A percentile compares a stretch with the other conserved stretches of the same genome.
Conservation (phyloP, 495 filamentous ascomycete species). For the Talaromyces wortmannii region DNA sequence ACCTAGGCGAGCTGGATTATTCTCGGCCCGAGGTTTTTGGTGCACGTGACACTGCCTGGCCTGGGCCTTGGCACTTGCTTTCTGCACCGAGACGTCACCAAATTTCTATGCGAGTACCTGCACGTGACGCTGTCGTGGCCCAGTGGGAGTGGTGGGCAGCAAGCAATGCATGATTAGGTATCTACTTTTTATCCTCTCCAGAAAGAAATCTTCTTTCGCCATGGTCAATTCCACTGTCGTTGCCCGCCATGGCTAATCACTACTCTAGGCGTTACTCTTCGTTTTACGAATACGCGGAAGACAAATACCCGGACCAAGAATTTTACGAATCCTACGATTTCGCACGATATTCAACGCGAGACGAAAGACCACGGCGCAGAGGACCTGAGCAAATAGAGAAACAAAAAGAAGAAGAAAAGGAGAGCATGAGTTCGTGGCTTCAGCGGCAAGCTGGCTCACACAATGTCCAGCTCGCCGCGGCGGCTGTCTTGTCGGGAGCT, state of each 20-base stretch:
- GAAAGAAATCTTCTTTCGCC: background rate
- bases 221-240: background rate
- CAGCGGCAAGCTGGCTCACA: slow-evolving; percentile 45
- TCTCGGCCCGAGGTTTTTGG: background rate
- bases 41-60: background rate
- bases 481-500: slow-evolving; percentile 68
- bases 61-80: too few species aligned
- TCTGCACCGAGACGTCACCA: too few species aligned
- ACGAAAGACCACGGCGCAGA: background rate
- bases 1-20: slow-evolving; percentile 5
- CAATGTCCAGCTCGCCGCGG: slow-evolving; percentile 63
- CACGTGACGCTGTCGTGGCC: slow-evolving; percentile 3
- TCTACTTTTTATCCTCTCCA: background rate
- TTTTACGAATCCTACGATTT: background rate
- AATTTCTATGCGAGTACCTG: background rate
- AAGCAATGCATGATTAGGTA: background rate
- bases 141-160: background rate
- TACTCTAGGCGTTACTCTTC: background rate
- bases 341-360: background rate
- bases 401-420: background rate
- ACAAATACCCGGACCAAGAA: slow-evolving; percentile 2
- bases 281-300: background rate
- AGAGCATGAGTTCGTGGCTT: slow-evolving; percentile 50
- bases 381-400: background rate
- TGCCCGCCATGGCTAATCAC: slow-evolving; percentile 1